A percentile compares a stretch with the other conserved stretches of the same genome.
Evolutionary conservation across 495 filamentous ascomycete genomes (phyloP).

Genomic region (Lasiosphaeris hirsuta): DNA sequence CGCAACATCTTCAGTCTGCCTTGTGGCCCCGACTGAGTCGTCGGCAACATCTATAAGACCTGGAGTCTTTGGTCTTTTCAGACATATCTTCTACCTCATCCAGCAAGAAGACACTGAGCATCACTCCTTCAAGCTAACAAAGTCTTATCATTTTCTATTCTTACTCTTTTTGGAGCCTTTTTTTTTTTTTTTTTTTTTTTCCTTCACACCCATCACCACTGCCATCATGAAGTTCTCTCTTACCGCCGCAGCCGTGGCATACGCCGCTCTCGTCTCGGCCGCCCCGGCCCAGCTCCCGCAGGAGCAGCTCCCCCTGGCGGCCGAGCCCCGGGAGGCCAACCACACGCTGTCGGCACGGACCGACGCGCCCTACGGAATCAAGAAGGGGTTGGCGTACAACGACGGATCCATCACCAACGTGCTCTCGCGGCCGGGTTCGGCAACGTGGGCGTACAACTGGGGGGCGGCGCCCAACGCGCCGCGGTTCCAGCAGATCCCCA

Average conservation of each 20-base stretch:
- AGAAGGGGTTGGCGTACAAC: conserved; percentile 13
- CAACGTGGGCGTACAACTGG: conserved; percentile 20
- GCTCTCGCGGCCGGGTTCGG: conserved; percentile 2
- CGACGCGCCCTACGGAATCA: conserved; percentile 16
- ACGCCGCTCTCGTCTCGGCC: not conserved
- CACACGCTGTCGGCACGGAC: not conserved
- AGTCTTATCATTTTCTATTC: too few species aligned
- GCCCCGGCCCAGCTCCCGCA: not conserved
- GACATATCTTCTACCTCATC: too few species aligned
- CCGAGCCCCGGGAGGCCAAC: not conserved
- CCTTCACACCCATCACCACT: too few species aligned
- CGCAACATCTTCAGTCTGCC: too few species aligned
- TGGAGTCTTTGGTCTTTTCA: too few species aligned
- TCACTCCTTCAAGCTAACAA: too few species aligned
- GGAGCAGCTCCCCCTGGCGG: not conserved
- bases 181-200: too few species aligned
- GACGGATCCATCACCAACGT: not conserved
- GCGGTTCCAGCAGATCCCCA: conserved; percentile 14
- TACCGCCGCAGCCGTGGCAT: not conserved
- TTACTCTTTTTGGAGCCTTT: too few species aligned
- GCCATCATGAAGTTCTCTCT: too few species aligned
- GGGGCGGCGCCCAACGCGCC: not conserved
- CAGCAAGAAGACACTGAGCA: too few species aligned
- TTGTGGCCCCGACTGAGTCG: too few species aligned
- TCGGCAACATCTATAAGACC: too few species aligned